phyloP scores from a whole-genome alignment of 139 green algal species.

The Eudorina sp. region DNA sequence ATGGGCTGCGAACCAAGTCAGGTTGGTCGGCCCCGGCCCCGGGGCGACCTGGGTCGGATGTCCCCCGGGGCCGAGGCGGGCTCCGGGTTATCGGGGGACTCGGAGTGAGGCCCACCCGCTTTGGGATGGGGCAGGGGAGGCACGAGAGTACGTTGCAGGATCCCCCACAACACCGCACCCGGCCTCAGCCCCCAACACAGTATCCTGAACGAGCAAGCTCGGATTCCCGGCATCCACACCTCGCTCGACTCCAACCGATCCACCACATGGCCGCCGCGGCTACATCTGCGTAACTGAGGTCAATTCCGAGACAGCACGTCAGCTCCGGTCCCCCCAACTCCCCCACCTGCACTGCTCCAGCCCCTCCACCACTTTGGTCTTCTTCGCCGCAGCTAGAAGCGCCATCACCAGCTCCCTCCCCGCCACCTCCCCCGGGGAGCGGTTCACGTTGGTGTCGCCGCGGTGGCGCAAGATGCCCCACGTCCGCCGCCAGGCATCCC shows the following conservation, averaged over 20 bases:
- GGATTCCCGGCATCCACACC: neutral
- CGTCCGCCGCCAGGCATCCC: neutral
- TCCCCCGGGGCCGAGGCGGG: neutral
- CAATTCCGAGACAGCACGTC: too few species aligned
- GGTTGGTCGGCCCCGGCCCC: neutral
- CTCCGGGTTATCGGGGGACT: neutral
- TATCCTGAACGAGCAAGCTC: neutral
- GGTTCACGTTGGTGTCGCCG: neutral
- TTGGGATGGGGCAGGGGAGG: too few species aligned
- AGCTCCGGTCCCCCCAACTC: too few species aligned
- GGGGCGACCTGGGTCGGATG: neutral
- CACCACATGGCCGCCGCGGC: too few species aligned
- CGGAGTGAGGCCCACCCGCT: neutral
- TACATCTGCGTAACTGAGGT: too few species aligned
- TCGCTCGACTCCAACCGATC: neutral
- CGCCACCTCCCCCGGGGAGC: neutral
- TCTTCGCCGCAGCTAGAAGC: neutral
- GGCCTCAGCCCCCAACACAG: neutral
- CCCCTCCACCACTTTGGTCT: neutral
- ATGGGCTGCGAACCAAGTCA: neutral
- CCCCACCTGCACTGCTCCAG: conserved; percentile 13
- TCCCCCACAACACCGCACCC: neutral
- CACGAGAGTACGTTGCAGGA: too few species aligned
- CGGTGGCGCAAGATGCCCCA: neutral
- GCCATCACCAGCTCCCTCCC: conserved; percentile 4